A percentile compares a stretch with the other conserved stretches of the same genome.
Conservation (phyloP, 805 yeast species). For the Saturnispora serradocipensis region DNA sequence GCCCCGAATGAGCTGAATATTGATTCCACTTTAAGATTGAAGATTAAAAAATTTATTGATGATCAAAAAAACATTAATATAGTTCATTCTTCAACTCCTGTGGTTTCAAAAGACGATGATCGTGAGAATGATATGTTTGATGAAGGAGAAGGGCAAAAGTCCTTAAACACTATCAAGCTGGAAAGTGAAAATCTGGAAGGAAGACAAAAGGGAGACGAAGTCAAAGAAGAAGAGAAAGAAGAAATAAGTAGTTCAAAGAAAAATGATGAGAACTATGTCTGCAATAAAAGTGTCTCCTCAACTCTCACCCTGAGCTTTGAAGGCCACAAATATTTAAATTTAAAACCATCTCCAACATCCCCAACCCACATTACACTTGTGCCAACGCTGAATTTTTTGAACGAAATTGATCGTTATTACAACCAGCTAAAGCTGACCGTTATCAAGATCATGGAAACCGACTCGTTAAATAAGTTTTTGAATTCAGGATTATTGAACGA, state of each 20-base stretch:
- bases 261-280: too few relatives aligned
- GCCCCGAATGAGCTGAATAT: slow-evolving; percentile 68
- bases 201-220: not conserved
- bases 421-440: slow-evolving; percentile 42
- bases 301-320: slow-evolving; percentile 4
- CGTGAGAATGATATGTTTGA: not conserved
- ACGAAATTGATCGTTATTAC: slow-evolving; percentile 34
- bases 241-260: not conserved
- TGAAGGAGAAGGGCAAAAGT: not conserved
- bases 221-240: not conserved
- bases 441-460: slow-evolving; percentile 55
- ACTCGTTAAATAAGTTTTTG: slow-evolving; percentile 65
- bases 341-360: slow-evolving; percentile 10
- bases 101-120: not conserved
- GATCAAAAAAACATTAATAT: not conserved
- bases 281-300: not conserved
- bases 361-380: slow-evolving; percentile 29
- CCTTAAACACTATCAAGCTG: not conserved
- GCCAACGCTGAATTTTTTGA: slow-evolving; percentile 29
- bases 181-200: not conserved
- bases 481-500: slow-evolving; percentile 31
- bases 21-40: slow-evolving; percentile 29
- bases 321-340: slow-evolving; percentile 22
- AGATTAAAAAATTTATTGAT: slow-evolving; percentile 6
- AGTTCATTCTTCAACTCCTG: not conserved